These are phyloP conservation scores for Filosporella fistucella DNA, from an alignment of 495 filamentous ascomycete species.

Conservation along the genomic window DNA sequence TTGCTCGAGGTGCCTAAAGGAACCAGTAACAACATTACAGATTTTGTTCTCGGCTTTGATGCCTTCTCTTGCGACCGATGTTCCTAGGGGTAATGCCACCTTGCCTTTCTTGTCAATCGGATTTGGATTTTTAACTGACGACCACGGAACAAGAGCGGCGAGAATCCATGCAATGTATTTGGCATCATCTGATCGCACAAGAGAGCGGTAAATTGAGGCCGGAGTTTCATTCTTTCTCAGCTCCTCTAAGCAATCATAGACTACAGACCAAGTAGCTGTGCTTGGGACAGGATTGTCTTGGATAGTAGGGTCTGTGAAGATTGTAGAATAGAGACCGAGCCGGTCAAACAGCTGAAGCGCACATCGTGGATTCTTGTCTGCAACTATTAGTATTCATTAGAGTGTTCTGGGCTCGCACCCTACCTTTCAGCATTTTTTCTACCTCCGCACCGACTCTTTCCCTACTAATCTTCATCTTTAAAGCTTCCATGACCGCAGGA, in stretches of 20 bases:
- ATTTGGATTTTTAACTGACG: conserved; percentile 43
- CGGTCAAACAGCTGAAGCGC: conserved; percentile 70
- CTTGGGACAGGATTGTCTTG: conserved; percentile 31
- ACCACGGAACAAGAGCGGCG: conserved; percentile 73
- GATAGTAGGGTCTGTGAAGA: conserved; percentile 67
- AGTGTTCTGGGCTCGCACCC: not conserved
- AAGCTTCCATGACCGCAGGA: conserved; percentile 61
- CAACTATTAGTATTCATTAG: conserved; percentile 7
- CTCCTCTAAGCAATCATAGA: conserved; percentile 45
- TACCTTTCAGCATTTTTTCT: conserved; percentile 85
- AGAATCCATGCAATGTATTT: conserved; percentile 71
- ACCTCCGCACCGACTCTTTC: conserved; percentile 82
- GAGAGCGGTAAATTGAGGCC: conserved; percentile 42
- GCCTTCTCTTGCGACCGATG: conserved; percentile 64
- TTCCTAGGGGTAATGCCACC: conserved; percentile 45
- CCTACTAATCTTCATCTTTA: conserved; percentile 87
- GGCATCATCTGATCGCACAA: conserved; percentile 57
- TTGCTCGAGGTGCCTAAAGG: conserved; percentile 51
- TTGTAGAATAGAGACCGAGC: conserved; percentile 70
- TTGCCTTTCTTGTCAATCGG: conserved; percentile 38
- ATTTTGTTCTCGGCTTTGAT: conserved; percentile 75
- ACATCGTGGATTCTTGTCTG: conserved; percentile 63
- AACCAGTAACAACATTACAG: conserved; percentile 56
- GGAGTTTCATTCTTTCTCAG: conserved; percentile 42
- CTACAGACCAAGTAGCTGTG: conserved; percentile 37